Conservation (phyloP, 2,329 filamentous ascomycete genomes). For the Pseudocercospora cruenta region DNA sequence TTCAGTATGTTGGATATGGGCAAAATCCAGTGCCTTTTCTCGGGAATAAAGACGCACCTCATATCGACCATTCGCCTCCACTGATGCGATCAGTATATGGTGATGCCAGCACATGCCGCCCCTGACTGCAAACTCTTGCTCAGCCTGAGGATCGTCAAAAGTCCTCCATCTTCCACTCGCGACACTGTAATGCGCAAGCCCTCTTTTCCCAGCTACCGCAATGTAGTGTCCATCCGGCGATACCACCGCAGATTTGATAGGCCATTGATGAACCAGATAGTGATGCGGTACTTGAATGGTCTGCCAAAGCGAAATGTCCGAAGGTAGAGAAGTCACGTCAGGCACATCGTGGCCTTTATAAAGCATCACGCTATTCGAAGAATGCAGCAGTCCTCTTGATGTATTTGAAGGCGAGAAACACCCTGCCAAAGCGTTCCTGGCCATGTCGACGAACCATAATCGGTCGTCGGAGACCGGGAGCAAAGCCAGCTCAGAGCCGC, state of each 20-base stretch:
- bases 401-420: conserved; percentile 92
- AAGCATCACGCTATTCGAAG: conserved; percentile 83
- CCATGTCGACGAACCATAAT: conserved; percentile 88
- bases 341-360: conserved; percentile 92
- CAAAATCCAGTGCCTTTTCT: conserved; percentile 75
- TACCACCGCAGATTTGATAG: conserved; percentile 82
- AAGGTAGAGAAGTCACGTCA: conserved; percentile 87
- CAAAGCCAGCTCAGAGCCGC: conserved; percentile 83
- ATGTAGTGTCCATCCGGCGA: conserved; percentile 93
- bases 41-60: conserved; percentile 88
- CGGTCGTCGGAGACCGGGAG: conserved; percentile 69
- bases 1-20: conserved; percentile 75
- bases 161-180: conserved; percentile 95
- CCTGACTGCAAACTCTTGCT: conserved; percentile 88
- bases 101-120: conserved; percentile 99
- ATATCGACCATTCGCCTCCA: conserved; percentile 81
- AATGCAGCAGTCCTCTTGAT: conserved; percentile 85
- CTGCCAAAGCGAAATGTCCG: conserved; percentile 94
- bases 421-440: conserved; percentile 86
- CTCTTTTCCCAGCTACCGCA: conserved; percentile 90
- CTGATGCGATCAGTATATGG: conserved; percentile 87
- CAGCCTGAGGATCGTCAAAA: conserved; percentile 77
- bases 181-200: conserved; percentile 93
- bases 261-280: conserved; percentile 92
- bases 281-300: conserved; percentile 80